Conservation (phyloP, 176 grass and related monocot species). For the Miscanthus lutarioriparius region DNA sequence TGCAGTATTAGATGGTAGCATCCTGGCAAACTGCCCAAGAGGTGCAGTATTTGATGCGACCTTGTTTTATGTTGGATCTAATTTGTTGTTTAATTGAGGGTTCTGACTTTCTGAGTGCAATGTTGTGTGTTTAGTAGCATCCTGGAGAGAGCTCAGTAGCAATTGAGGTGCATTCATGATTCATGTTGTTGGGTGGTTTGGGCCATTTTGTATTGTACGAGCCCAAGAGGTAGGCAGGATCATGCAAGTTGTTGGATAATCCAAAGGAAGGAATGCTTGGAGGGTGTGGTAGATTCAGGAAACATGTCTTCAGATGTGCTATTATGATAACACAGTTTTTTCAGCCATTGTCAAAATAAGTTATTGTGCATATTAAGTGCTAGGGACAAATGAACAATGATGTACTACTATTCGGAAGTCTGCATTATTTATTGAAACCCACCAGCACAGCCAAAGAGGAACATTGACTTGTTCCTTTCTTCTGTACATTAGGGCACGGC, state of each 20-base stretch:
- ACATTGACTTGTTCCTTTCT: not conserved
- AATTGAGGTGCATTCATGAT: not conserved
- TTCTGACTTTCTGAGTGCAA: not conserved
- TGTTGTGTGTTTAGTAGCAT: not conserved
- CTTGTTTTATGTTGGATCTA: not conserved
- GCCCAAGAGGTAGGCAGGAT: not conserved
- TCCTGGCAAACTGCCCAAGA: not conserved
- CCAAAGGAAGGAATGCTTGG: not conserved
- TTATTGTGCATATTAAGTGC: not conserved
- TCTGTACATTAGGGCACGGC: too few relatives aligned
- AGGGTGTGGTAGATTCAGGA: conserved; percentile 9
- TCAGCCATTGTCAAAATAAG: not conserved
- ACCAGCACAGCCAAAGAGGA: not conserved
- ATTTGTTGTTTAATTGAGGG: not conserved
- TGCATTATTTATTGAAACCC: not conserved
- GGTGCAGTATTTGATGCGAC: not conserved
- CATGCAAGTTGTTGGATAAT: not conserved
- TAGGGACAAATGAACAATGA: not conserved
- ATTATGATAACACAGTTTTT: not conserved
- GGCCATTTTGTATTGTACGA: not conserved
- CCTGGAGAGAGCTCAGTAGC: not conserved
- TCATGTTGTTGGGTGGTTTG: not conserved
- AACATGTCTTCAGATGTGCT: not conserved
- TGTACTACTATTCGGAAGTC: not conserved
- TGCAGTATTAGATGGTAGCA: not conserved